Evolutionary conservation across 2,329 filamentous ascomycete genomes (phyloP).

Genomic region (Cordyceps tenuipes): DNA sequence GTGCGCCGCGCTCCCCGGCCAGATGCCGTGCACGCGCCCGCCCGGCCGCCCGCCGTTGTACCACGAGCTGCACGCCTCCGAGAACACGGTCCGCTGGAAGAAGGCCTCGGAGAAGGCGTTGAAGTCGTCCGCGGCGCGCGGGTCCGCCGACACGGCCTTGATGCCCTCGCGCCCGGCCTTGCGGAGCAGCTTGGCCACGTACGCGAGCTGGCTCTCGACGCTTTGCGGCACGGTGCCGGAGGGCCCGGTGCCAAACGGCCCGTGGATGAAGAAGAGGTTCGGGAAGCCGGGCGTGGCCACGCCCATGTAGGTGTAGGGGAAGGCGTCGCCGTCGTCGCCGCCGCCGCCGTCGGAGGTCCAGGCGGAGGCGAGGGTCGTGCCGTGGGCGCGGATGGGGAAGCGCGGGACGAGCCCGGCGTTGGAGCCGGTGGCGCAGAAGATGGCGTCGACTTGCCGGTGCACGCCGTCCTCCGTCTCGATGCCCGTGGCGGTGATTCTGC

Average conservation of each 20-base stretch:
- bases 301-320: conserved; percentile 61
- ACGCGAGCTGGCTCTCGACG: conserved; percentile 57
- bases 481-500: conserved; percentile 48
- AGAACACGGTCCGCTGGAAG: conserved; percentile 45
- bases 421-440: conserved; percentile 62
- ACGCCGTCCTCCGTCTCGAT: conserved; percentile 52
- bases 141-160: conserved; percentile 48
- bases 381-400: conserved; percentile 51
- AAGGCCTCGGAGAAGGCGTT: conserved; percentile 50
- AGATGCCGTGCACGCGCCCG: conserved; percentile 56
- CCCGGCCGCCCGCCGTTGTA: conserved; percentile 60
- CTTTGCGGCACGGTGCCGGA: conserved; percentile 60
- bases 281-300: conserved; percentile 56
- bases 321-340: conserved; percentile 36
- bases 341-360: conserved; percentile 45
- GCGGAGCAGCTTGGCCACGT: conserved; percentile 57
- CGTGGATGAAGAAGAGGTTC: conserved; percentile 57
- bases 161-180: conserved; percentile 61
- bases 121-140: conserved; percentile 56
- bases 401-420: conserved; percentile 50
- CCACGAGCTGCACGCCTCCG: conserved; percentile 61
- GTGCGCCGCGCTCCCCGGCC: conserved; percentile 60
- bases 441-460: conserved; percentile 50
- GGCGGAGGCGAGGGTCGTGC: conserved; percentile 42
- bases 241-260: conserved; percentile 50